Conservation (phyloP, 805 yeast genomes). For the Metschnikowia similis region DNA sequence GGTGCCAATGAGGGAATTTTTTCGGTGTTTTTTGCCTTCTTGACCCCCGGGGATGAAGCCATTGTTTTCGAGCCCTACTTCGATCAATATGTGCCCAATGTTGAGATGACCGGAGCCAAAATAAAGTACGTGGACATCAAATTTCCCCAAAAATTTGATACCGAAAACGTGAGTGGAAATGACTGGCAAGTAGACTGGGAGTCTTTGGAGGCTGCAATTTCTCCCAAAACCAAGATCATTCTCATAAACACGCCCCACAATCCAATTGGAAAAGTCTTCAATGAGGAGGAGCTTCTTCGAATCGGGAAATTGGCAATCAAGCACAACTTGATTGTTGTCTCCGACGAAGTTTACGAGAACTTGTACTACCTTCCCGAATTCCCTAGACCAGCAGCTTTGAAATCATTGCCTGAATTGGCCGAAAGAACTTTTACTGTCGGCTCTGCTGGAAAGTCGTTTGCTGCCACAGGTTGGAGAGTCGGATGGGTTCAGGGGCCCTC, state of each 20-base stretch:
- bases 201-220: slow-evolving; percentile 67
- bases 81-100: slow-evolving; percentile 93
- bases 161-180: slow-evolving; percentile 63
- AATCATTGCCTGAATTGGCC: slow-evolving; percentile 63
- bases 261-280: slow-evolving; percentile 90
- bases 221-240: slow-evolving; percentile 74
- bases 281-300: slow-evolving; percentile 63
- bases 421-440: slow-evolving; percentile 86
- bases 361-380: slow-evolving; percentile 66
- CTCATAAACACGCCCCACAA: slow-evolving; percentile 94
- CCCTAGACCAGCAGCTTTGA: slow-evolving; percentile 78
- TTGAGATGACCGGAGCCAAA: slow-evolving; percentile 90
- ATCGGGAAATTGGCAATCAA: slow-evolving; percentile 84
- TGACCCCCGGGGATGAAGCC: slow-evolving; percentile 88
- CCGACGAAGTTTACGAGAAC: slow-evolving; percentile 96
- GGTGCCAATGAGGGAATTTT: slow-evolving; percentile 98
- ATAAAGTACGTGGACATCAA: slow-evolving; percentile 82
- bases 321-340: slow-evolving; percentile 73
- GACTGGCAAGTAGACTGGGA: slow-evolving; percentile 87
- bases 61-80: slow-evolving; percentile 96
- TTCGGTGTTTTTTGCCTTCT: slow-evolving; percentile 76
- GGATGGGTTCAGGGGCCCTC: slow-evolving; percentile 93
- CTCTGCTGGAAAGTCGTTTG: slow-evolving; percentile 95
- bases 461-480: slow-evolving; percentile 99
- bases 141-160: slow-evolving; percentile 70